These are phyloP conservation scores for Pezicula neosporulosa DNA, from an alignment of 2,329 filamentous ascomycete species.

Conservation along the genomic window DNA sequence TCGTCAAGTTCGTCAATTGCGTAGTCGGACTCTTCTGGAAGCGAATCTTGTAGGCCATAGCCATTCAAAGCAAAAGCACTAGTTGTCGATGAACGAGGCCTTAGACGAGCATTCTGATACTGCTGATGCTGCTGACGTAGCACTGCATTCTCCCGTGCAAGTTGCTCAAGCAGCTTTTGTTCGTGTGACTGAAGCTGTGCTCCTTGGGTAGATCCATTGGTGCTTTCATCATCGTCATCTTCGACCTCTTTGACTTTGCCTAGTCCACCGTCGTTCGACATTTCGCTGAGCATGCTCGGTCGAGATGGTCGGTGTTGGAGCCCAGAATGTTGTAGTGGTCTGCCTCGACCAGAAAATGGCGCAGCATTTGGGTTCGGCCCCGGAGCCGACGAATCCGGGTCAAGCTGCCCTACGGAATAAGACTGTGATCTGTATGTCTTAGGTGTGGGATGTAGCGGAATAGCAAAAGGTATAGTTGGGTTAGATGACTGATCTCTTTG, in stretches of 20 bases:
- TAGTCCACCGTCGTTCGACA: slow-evolving; percentile 61
- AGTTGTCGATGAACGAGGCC: slow-evolving; percentile 56
- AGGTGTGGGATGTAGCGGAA: slow-evolving; percentile 83
- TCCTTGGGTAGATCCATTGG: slow-evolving; percentile 52
- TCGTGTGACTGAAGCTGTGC: slow-evolving; percentile 51
- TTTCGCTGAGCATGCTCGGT: slow-evolving; percentile 72
- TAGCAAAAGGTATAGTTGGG: slow-evolving; percentile 76
- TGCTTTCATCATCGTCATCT: slow-evolving; percentile 58
- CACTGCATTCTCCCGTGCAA: slow-evolving; percentile 60
- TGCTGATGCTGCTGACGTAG: slow-evolving; percentile 56
- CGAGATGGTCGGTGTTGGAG: slow-evolving; percentile 80
- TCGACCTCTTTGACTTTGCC: slow-evolving; percentile 70
- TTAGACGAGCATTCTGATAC: slow-evolving; percentile 50
- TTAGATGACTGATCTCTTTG: slow-evolving; percentile 52
- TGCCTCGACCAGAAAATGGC: slow-evolving; percentile 23
- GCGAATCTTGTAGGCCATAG: slow-evolving; percentile 55
- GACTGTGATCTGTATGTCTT: slow-evolving; percentile 96
- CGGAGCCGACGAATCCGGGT: slow-evolving; percentile 52
- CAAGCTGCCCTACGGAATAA: slow-evolving; percentile 89
- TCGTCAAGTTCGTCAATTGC: slow-evolving; percentile 73
- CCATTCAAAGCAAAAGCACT: slow-evolving; percentile 47
- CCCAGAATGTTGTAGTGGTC: slow-evolving; percentile 55
- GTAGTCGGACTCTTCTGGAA: slow-evolving; percentile 65
- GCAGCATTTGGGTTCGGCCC: slow-evolving; percentile 16
- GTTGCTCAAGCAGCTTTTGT: slow-evolving; percentile 60